Conservation (phyloP, 805 yeast genomes). For the Lipomyces spencermartinsiae region DNA sequence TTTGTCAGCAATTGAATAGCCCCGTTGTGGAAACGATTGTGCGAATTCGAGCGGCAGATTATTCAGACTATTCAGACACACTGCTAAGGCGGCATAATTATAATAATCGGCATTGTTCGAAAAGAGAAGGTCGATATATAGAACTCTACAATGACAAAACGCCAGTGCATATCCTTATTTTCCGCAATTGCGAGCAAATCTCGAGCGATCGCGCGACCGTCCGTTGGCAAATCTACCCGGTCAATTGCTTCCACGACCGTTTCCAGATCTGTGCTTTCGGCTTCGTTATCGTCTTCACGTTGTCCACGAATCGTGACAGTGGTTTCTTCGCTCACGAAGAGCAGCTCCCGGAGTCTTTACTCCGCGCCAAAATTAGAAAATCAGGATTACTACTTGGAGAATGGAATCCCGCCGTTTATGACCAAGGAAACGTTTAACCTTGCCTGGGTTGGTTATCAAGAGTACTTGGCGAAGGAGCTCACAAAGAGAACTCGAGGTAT, state of each 20-base stretch:
- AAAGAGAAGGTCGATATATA: neutral
- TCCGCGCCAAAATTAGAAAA: conserved; percentile 64
- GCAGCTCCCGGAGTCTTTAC: conserved; percentile 53
- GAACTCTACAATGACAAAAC: neutral
- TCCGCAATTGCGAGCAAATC: neutral
- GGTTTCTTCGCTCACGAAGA: neutral
- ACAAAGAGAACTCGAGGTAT: conserved; percentile 39
- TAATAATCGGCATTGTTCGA: neutral
- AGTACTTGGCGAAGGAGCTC: conserved; percentile 50
- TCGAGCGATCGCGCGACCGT: neutral
- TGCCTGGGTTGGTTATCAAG: conserved; percentile 86
- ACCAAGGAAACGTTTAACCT: conserved; percentile 67
- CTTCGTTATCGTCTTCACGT: neutral
- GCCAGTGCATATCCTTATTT: neutral
- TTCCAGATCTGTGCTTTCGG: neutral
- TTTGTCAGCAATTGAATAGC: neutral
- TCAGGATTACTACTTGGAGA: conserved; percentile 48
- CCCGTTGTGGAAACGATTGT: neutral
- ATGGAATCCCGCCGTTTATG: conserved; percentile 71
- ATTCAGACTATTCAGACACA: too few relatives aligned
- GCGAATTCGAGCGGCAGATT: neutral
- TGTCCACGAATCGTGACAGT: neutral
- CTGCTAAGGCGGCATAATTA: too few relatives aligned
- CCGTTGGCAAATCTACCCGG: neutral
- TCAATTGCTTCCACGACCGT: neutral